Evolutionary conservation across 2,329 filamentous ascomycete species (phyloP), one percentile per base, ranked within the genome.

Genomic region (Penicillium thymicola): DNA sequence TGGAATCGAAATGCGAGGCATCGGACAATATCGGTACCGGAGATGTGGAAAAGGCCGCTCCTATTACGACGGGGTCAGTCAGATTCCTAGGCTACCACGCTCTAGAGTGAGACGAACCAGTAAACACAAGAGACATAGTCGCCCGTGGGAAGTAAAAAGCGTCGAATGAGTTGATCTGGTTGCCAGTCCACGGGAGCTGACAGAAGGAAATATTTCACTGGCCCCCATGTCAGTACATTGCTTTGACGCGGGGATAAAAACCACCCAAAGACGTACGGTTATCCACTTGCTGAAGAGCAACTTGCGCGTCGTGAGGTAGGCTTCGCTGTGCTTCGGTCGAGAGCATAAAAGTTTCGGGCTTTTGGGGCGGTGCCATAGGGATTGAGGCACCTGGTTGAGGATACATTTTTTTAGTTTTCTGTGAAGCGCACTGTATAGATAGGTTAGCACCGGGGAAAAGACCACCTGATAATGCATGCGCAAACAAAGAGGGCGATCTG

Each of bases 1-100:
- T 97, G 94, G 79, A 99, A 99, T 73, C 94, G 85, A 81, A 99
- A 99, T 8, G 94, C 95, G 44, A 99, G 85, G 72, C 94, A 99
- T 84, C 94, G 88, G 60, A 99, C 94, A 71, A 99, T 99, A 76
- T 99, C 94, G 66, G 94, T 99, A 62, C 94, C 94, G 27, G 94
- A 97, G 71, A 99, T 96, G 82, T 99, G 94, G 76, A 99, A 99
- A 68, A 99, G 89, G 74, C 96, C 97, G 82, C 93, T 97, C 92
- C 87, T 89, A 70, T 41, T 50, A 46, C 42, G 51, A 61, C 55
- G 62, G 13, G 38, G 62, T 59, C 53, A 46, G 40, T 55, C 27
- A 46, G 54, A 47, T 52, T 55, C 52, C 32, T 10, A 32, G 25
- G 41, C 34, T 25, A 44, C 52, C 43, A 58, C 51, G 47, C 62